Evolutionary conservation across 345 rosid species (phyloP).

Genomic region (Syzygium grande): DNA sequence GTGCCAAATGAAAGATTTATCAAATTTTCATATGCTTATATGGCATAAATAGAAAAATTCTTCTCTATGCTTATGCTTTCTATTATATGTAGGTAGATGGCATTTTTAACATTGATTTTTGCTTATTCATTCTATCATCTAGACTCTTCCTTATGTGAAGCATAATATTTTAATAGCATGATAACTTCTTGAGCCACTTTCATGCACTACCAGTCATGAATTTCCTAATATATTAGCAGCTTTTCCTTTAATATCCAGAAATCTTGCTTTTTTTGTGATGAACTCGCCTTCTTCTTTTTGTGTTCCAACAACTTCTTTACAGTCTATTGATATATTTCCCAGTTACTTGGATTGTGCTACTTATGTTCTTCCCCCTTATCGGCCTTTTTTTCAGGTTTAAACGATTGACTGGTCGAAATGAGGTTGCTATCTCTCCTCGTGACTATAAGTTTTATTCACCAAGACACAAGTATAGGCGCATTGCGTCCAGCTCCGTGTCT

Average conservation of each 20-base stretch:
- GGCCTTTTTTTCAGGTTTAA: constrained; percentile 50
- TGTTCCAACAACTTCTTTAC: not conserved
- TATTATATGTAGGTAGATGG: not conserved
- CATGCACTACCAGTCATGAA: not conserved
- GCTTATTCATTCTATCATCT: not conserved
- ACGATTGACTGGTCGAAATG: constrained; percentile 74
- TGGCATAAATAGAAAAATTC: not conserved
- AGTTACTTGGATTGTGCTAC: not conserved
- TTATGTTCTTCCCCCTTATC: not conserved
- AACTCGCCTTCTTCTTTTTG: not conserved
- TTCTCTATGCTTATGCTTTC: not conserved
- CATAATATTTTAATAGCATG: not conserved
- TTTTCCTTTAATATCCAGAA: not conserved
- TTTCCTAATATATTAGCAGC: not conserved
- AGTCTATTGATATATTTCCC: not conserved
- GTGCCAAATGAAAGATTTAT: not conserved
- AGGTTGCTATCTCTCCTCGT: constrained; percentile 60
- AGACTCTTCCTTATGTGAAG: not conserved
- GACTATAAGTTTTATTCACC: constrained; percentile 91
- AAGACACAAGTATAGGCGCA: constrained; percentile 78
- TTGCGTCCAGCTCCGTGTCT: constrained; percentile 33
- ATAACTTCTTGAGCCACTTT: not conserved
- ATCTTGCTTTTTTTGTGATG: not conserved
- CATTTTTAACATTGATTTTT: not conserved
- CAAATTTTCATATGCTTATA: not conserved